Evolutionary conservation across 345 rosid species (phyloP).

Genomic region (Bruguiera gymnorhiza): DNA sequence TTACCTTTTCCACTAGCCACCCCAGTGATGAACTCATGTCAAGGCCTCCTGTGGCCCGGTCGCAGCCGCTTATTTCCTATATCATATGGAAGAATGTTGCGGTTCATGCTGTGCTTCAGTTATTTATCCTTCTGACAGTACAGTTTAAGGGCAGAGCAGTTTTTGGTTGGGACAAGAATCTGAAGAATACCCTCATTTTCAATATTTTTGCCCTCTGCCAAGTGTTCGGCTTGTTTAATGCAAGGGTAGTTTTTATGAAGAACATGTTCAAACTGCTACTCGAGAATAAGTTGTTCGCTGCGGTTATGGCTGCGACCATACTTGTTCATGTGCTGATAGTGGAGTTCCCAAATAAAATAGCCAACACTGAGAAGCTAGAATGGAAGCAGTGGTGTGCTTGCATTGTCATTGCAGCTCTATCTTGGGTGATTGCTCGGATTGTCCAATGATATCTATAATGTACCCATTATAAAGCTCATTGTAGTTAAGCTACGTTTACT

Average conservation of each 20-base stretch:
- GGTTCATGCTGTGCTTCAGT: conserved; percentile 32
- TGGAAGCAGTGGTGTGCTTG: conserved; percentile 25
- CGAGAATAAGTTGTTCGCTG: conserved; percentile 57
- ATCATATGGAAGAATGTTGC: conserved; percentile 23
- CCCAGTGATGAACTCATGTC: conserved; percentile 73
- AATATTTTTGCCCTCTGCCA: conserved; percentile 84
- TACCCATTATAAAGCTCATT: fast-evolving
- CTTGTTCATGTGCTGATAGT: conserved; percentile 74
- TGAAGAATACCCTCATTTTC: conserved; percentile 78
- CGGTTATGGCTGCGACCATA: conserved; percentile 53
- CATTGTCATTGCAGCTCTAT: conserved; percentile 18
- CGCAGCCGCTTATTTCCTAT: conserved; percentile 20
- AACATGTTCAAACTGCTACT: conserved; percentile 64
- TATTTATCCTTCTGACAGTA: conserved; percentile 59
- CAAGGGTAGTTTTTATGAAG: conserved; percentile 66
- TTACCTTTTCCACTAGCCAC: conserved; percentile 82
- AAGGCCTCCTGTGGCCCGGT: conserved; percentile 46
- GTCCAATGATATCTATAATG: background rate
- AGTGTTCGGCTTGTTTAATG: conserved; percentile 78
- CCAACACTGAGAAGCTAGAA: conserved; percentile 18
- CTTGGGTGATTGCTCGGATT: conserved; percentile 18
- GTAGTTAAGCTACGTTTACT: too few relatives aligned
- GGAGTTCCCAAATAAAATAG: conserved; percentile 49
- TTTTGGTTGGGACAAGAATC: conserved; percentile 40
- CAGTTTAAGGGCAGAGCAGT: conserved; percentile 55